Percentiles rank a stretch among this genome's conserved stretches.
Evolutionary conservation across 2,329 filamentous ascomycete species (phyloP).

Genomic region (Xylariaceae sp.): DNA sequence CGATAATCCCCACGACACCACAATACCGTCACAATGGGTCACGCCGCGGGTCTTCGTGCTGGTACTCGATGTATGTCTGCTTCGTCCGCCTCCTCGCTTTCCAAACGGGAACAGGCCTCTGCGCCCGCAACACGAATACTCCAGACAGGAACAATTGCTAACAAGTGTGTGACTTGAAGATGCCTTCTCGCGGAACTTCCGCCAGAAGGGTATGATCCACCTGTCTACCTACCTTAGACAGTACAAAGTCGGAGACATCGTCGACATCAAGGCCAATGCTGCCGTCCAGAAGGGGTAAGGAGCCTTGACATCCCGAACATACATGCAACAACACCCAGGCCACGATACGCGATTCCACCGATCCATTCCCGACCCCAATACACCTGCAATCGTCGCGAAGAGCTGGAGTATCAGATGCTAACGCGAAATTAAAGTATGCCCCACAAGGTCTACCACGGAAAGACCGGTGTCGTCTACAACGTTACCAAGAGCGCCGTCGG

Average conservation of each 20-base stretch:
- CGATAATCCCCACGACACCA: constrained; percentile 32
- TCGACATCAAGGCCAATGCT: constrained; percentile 98
- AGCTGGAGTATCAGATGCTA: constrained; percentile 25
- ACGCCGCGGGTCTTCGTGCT: constrained; percentile 81
- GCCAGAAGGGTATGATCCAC: constrained; percentile 90
- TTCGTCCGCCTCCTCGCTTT: too few relatives aligned
- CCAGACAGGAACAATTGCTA: too few relatives aligned
- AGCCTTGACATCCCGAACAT: constrained; percentile 27
- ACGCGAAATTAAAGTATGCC: constrained; percentile 69
- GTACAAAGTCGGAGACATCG: constrained; percentile 98
- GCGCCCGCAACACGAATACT: too few relatives aligned
- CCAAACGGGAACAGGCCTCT: too few relatives aligned
- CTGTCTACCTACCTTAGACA: constrained; percentile 92
- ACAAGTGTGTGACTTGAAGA: constrained; percentile 46
- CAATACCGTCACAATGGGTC: constrained; percentile 72
- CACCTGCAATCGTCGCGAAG: neutral
- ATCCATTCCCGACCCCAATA: constrained; percentile 1
- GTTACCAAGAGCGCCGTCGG: constrained; percentile 97
- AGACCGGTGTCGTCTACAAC: constrained; percentile 98
- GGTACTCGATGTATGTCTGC: constrained; percentile 59
- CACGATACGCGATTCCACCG: constrained; percentile 15
- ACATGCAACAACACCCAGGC: neutral
- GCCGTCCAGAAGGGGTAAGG: constrained; percentile 95
- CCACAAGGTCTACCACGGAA: constrained; percentile 99
- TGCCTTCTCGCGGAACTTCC: constrained; percentile 92